Evolutionary conservation across 2,329 filamentous ascomycete species (phyloP).

Genomic region (Epichloe glyceriae): DNA sequence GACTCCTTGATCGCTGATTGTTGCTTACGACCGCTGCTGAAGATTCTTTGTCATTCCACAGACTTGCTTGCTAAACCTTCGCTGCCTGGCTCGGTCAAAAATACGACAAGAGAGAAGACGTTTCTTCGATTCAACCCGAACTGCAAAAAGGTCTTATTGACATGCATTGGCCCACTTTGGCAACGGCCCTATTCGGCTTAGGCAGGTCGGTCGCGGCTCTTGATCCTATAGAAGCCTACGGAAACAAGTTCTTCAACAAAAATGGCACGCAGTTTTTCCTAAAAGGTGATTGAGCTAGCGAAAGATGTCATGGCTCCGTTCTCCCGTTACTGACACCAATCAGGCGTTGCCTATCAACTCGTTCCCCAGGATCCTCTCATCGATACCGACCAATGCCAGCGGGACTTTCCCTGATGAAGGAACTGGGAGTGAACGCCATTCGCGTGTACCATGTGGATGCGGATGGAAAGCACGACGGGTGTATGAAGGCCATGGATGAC

Average conservation of each 20-base stretch:
- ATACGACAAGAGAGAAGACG: background rate
- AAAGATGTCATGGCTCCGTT: background rate
- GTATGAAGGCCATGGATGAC: slow-evolving; percentile 69
- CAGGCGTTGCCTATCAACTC: slow-evolving; percentile 63
- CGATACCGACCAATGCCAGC: slow-evolving; percentile 60
- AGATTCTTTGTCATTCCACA: background rate
- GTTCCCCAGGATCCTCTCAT: slow-evolving; percentile 58
- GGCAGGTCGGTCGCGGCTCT: slow-evolving; percentile 25
- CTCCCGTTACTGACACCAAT: background rate
- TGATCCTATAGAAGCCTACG: slow-evolving; percentile 41
- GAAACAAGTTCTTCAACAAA: slow-evolving; percentile 75
- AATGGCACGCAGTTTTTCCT: slow-evolving; percentile 74
- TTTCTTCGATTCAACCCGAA: background rate
- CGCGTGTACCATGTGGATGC: slow-evolving; percentile 82
- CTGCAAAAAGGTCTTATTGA: background rate
- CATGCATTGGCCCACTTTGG: slow-evolving; percentile 27
- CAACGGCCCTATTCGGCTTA: slow-evolving; percentile 22
- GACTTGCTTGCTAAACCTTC: background rate
- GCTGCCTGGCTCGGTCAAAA: background rate
- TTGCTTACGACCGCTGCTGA: background rate
- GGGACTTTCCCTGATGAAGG: slow-evolving; percentile 66
- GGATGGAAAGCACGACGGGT: slow-evolving; percentile 55
- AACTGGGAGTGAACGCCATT: slow-evolving; percentile 69
- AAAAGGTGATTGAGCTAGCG: slow-evolving; percentile 46
- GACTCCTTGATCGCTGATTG: background rate